These are phyloP conservation scores for Fusarium armeniacum DNA, from an alignment of 2,329 filamentous ascomycete genomes.

Conservation along the genomic window DNA sequence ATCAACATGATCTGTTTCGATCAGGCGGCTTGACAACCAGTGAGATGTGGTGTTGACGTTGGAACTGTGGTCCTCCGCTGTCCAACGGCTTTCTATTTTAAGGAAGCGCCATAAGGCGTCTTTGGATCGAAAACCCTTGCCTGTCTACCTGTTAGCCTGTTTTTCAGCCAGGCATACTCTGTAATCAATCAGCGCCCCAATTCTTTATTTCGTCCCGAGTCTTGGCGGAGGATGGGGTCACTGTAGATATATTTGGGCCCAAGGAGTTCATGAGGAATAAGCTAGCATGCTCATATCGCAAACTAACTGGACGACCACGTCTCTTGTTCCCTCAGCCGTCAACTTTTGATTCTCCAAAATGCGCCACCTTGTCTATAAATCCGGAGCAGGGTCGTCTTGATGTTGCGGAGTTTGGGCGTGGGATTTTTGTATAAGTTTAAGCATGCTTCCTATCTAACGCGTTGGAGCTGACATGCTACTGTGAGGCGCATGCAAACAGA, in stretches of 20 bases:
- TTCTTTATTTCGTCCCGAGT: neutral
- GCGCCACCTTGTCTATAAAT: neutral
- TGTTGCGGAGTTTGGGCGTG: neutral
- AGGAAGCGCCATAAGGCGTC: conserved; percentile 9
- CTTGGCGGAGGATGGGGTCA: neutral
- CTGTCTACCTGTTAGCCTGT: neutral
- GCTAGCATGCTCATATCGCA: neutral
- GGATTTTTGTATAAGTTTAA: neutral
- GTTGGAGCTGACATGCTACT: neutral
- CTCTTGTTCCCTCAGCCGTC: neutral
- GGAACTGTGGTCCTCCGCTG: neutral
- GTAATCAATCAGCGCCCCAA: neutral
- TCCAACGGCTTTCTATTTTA: conserved; percentile 34
- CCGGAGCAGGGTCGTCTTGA: neutral
- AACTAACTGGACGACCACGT: neutral
- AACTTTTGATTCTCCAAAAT: neutral
- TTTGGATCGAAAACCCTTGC: neutral
- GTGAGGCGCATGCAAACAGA: neutral
- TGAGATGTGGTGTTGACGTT: conserved; percentile 1
- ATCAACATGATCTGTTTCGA: conserved; percentile 24
- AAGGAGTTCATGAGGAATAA: too few species aligned
- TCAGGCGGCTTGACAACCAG: conserved; percentile 1
- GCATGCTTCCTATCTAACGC: neutral
- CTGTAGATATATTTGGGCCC: neutral
- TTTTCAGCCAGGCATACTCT: neutral